These are phyloP conservation scores for Blastomyces percursus DNA, from an alignment of 2,329 filamentous ascomycete species.

Conservation along the genomic window DNA sequence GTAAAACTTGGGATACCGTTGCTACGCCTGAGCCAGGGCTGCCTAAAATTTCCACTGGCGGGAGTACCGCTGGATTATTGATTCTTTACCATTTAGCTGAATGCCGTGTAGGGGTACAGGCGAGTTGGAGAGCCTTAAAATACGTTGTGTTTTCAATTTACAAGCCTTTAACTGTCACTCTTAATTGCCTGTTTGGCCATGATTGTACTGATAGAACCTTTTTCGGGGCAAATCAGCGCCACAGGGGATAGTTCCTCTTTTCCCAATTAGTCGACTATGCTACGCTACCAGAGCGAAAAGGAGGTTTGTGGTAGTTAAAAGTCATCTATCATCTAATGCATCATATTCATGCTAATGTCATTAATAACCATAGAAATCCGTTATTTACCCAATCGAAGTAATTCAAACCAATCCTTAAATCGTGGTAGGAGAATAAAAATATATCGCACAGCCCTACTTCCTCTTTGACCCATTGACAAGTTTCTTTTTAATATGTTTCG, in stretches of 20 bases:
- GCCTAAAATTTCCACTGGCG: too few species aligned
- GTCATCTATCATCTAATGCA: not conserved
- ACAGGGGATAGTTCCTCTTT: too few species aligned
- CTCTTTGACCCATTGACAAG: conserved; percentile 46
- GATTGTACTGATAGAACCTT: not conserved
- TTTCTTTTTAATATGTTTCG: conserved; percentile 91
- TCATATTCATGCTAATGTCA: conserved; percentile 4
- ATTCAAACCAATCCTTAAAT: not conserved
- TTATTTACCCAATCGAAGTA: not conserved
- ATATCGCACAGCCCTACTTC: conserved; percentile 19
- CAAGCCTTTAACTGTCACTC: too few species aligned
- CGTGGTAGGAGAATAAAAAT: not conserved
- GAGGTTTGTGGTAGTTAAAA: not conserved
- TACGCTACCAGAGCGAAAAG: not conserved
- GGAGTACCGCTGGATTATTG: too few species aligned
- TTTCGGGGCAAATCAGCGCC: not conserved
- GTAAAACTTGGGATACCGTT: not conserved
- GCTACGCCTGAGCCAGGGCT: too few species aligned
- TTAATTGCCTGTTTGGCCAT: too few species aligned
- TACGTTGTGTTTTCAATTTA: too few species aligned
- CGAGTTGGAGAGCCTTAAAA: too few species aligned
- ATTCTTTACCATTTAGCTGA: not conserved
- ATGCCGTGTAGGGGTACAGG: not conserved
- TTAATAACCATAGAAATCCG: not conserved
- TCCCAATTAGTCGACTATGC: not conserved